phyloP scores from a whole-genome alignment of 1,284 basidiomycete genomes.

The Ceratobasidium sp. region DNA sequence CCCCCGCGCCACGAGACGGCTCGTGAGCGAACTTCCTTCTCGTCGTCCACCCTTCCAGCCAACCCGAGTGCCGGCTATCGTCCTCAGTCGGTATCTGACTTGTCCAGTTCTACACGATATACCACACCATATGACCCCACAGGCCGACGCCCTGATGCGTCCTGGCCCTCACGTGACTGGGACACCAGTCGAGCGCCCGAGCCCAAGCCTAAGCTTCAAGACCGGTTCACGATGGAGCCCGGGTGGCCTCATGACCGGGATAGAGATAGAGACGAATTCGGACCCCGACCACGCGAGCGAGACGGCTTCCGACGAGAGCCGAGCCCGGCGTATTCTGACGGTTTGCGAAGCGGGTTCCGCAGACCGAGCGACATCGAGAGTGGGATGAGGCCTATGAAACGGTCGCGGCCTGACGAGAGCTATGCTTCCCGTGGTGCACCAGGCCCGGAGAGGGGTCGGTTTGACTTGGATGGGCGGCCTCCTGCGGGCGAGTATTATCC shows the following conservation, averaged over 20 bases:
- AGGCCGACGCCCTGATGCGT: constrained; percentile 2
- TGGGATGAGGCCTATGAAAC: constrained; percentile 35
- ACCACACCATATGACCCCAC: constrained; percentile 10
- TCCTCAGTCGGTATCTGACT: constrained; percentile 17
- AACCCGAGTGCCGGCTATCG: constrained; percentile 33
- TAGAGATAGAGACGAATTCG: constrained; percentile 13
- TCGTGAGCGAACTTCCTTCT: constrained; percentile 25
- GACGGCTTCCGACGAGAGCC: constrained; percentile 29
- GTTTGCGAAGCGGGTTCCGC: constrained; percentile 24
- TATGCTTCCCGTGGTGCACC: constrained; percentile 18
- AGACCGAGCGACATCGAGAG: constrained; percentile 15
- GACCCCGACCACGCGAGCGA: not conserved
- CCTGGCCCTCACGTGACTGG: constrained; percentile 26
- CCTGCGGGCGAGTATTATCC: constrained; percentile 19
- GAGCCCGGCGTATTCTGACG: constrained; percentile 21
- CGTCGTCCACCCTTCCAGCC: constrained; percentile 15
- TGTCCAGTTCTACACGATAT: constrained; percentile 10
- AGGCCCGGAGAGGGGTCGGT: constrained; percentile 4
- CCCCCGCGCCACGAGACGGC: constrained; percentile 4
- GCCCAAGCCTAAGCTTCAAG: constrained; percentile 33
- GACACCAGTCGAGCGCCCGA: constrained; percentile 6
- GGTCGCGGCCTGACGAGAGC: constrained; percentile 22
- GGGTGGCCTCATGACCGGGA: constrained; percentile 22
- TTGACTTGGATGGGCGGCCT: constrained; percentile 8
- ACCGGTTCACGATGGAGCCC: constrained; percentile 22